Evolutionary conservation across 352 stramenopile species (phyloP).

Genomic region (Phytophthora pini): DNA sequence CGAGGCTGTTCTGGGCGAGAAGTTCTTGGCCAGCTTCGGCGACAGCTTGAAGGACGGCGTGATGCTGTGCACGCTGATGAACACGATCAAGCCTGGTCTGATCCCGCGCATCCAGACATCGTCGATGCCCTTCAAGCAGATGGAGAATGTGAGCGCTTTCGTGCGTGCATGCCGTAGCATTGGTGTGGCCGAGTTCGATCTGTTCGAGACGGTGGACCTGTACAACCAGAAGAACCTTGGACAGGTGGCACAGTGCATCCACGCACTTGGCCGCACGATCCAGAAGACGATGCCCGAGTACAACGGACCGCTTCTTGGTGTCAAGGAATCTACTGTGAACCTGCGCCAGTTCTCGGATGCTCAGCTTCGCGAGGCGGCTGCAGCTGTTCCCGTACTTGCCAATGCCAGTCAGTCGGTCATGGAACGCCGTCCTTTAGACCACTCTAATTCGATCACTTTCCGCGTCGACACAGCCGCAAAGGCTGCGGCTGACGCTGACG

Average conservation of each 20-base stretch:
- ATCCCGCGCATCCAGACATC: slow-evolving; percentile 72
- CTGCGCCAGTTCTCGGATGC: slow-evolving; percentile 67
- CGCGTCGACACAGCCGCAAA: slow-evolving; percentile 48
- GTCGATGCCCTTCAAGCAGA: slow-evolving; percentile 89
- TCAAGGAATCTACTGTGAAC: slow-evolving; percentile 78
- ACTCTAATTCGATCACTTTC: slow-evolving; percentile 75
- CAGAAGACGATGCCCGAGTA: slow-evolving; percentile 82
- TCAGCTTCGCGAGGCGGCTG: slow-evolving; percentile 67
- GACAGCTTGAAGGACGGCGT: slow-evolving; percentile 84
- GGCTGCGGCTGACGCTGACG: slow-evolving; percentile 44
- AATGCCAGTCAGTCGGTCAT: slow-evolving; percentile 67
- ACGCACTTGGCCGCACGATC: slow-evolving; percentile 78
- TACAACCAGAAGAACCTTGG: slow-evolving; percentile 89
- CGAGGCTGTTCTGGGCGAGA: slow-evolving; percentile 72
- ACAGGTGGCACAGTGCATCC: slow-evolving; percentile 87
- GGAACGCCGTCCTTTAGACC: slow-evolving; percentile 70
- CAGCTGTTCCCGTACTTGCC: slow-evolving; percentile 63
- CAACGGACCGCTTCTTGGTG: slow-evolving; percentile 68
- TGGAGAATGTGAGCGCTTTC: slow-evolving; percentile 92
- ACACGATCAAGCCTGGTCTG: slow-evolving; percentile 69
- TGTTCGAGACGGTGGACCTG: slow-evolving; percentile 93
- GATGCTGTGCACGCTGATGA: slow-evolving; percentile 79
- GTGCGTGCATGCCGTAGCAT: slow-evolving; percentile 79
- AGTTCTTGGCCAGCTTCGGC: slow-evolving; percentile 71
- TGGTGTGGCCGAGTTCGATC: slow-evolving; percentile 87